A percentile compares a stretch with the other conserved stretches of the same genome.
Conservation (phyloP, 441 rosid genomes). For the Flueggea neowawraea region DNA sequence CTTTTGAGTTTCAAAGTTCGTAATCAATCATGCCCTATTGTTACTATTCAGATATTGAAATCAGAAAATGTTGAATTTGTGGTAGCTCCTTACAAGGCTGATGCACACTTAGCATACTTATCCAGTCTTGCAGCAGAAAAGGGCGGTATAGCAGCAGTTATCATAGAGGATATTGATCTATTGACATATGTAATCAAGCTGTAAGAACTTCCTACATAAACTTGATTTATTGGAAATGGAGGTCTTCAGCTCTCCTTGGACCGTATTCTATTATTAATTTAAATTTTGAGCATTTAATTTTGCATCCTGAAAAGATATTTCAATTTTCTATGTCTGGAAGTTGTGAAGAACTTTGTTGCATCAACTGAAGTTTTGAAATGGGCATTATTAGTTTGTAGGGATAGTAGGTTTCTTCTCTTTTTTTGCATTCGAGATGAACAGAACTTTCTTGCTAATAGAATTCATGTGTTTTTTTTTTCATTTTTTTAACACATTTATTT, state of each 20-base stretch:
- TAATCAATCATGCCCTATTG: constrained; percentile 1
- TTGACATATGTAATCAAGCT: constrained; percentile 79
- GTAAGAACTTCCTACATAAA: constrained; percentile 57
- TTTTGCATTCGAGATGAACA: too few relatives aligned
- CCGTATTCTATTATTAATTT: too few relatives aligned
- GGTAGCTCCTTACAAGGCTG: constrained; percentile 95
- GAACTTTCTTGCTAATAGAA: too few relatives aligned
- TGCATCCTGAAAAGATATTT: too few relatives aligned
- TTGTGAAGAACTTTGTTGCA: too few relatives aligned
- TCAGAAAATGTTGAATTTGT: constrained; percentile 74
- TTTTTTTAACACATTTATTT: too few relatives aligned
- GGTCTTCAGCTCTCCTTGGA: constrained; percentile 17
- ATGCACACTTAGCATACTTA: constrained; percentile 86
- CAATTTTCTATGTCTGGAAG: too few relatives aligned
- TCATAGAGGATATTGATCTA: constrained; percentile 89
- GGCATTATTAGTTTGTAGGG: too few relatives aligned
- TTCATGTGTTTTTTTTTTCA: too few relatives aligned
- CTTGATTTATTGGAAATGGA: constrained; percentile 28
- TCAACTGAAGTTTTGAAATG: too few relatives aligned
- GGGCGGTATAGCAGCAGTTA: constrained; percentile 80
- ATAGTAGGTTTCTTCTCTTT: too few relatives aligned
- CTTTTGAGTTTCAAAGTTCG: not conserved
- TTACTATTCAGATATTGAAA: constrained; percentile 52
- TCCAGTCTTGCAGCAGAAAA: constrained; percentile 56
- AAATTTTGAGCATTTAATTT: too few relatives aligned